phyloP scores from a whole-genome alignment of 1,284 basidiomycete species.

The Malassezia yamatoensis region DNA sequence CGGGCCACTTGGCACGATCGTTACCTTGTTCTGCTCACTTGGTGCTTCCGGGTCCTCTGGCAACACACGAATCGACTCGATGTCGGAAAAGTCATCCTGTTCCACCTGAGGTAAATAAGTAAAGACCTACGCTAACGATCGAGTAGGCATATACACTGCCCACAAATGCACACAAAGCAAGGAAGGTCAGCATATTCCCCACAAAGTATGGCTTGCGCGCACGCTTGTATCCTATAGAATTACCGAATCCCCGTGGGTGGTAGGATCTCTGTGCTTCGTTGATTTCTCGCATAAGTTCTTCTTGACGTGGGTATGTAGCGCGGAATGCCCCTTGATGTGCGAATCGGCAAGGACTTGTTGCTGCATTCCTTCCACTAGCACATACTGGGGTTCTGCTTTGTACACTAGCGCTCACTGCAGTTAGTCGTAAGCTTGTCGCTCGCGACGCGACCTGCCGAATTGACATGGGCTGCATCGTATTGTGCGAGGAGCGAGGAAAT shows the following conservation, averaged over 20 bases:
- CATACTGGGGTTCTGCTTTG: no score
- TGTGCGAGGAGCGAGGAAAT: no score
- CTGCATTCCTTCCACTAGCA: no score
- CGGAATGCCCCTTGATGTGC: neutral
- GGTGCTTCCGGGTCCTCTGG: neutral
- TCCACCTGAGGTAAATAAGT: conserved; percentile 7
- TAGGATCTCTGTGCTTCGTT: conserved; percentile 7
- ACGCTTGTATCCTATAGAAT: conserved; percentile 9
- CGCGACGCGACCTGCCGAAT: no score
- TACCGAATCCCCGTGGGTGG: conserved; percentile 2
- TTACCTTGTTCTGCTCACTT: neutral
- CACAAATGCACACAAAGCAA: conserved; percentile 1
- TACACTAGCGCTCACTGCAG: no score
- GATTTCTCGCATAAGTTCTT: neutral
- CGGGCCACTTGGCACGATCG: neutral
- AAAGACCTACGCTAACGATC: conserved; percentile 14
- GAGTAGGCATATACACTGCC: conserved; percentile 15
- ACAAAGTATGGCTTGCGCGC: conserved; percentile 14
- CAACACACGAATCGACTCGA: conserved; percentile 12
- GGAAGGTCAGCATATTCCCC: neutral
- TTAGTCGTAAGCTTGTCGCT: no score
- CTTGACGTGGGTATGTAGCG: neutral
- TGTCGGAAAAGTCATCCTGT: conserved; percentile 18
- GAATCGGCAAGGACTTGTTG: neutral
- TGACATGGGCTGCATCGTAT: no score